phyloP scores from a whole-genome alignment of 352 stramenopile species.

The Phytophthora pluvialis region DNA sequence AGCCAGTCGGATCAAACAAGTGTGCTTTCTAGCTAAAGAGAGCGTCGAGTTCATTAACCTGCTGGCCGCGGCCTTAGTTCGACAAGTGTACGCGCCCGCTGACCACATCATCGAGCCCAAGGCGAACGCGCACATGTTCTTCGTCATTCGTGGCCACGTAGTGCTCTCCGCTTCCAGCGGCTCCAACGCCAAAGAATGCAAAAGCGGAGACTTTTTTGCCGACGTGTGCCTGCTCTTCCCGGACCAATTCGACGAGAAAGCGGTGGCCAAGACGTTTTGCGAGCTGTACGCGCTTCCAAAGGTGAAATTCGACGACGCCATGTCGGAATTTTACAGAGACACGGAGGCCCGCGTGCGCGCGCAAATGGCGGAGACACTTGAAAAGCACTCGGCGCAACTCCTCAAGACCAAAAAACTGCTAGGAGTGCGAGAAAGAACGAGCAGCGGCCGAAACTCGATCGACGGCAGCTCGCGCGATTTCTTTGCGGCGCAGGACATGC shows the following conservation, averaged over 20 bases:
- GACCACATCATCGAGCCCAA: slow-evolving; percentile 80
- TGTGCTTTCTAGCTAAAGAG: slow-evolving; percentile 77
- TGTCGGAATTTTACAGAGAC: slow-evolving; percentile 57
- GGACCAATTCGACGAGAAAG: slow-evolving; percentile 48
- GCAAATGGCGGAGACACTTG: slow-evolving; percentile 51
- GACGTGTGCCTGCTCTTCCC: slow-evolving; percentile 61
- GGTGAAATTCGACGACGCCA: slow-evolving; percentile 56
- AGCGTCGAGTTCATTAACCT: slow-evolving; percentile 73
- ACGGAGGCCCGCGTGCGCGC: slow-evolving; percentile 27
- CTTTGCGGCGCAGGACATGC: no score
- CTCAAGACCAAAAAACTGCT: slow-evolving; percentile 83
- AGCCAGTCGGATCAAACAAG: slow-evolving; percentile 62
- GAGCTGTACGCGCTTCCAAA: slow-evolving; percentile 81
- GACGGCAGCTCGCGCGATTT: slow-evolving; percentile 22
- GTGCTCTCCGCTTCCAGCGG: slow-evolving; percentile 54
- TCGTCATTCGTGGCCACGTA: slow-evolving; percentile 67
- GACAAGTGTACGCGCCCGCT: slow-evolving; percentile 58
- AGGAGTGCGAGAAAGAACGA: slow-evolving; percentile 39
- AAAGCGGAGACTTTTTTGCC: slow-evolving; percentile 68
- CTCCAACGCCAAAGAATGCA: slow-evolving; percentile 52
- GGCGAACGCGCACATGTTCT: slow-evolving; percentile 82
- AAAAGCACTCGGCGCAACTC: slow-evolving; percentile 65
- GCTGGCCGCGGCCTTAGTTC: slow-evolving; percentile 52
- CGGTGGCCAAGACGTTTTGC: slow-evolving; percentile 79
- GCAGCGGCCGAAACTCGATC: slow-evolving; percentile 22